Base-by-base conservation (phyloP, 805 yeast genomes). In the Monosporozyma aquatica region DNA sequence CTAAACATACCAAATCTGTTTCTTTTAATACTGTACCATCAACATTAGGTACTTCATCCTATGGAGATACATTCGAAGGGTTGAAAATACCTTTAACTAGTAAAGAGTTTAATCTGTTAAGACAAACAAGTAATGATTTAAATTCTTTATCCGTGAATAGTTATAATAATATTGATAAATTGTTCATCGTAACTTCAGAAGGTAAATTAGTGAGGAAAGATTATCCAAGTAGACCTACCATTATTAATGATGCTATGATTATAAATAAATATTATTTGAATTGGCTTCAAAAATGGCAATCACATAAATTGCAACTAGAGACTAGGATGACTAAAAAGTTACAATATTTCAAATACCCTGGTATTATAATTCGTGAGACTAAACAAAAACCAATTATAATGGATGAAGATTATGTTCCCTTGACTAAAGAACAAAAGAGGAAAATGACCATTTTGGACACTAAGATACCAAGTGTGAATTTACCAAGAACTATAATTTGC, bases 401-500 rank as follows among this genome's bases (percentile, higher is more conserved):
- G 35, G 27, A 32, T 23, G 42, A 39, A 21, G 42, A 39, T 25
- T 39, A 46, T 17, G 40, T 47, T 17, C 55, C 52, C 15, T 30
- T 47, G 32, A 41, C 50, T 24, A 48, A 52, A 44, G 51, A 51
- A 20, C 44, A 45, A 35, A 45, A 47, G 42, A 42, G 51, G 41
- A 49, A 40, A 40, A 45, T 43, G n/a, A 44, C 34, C 26, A 42
- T 50, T n/a, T 33, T 52, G 14, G 43, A 45, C 21, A 42, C 48
- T 15, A 50, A 42, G 35, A 47, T 50, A 6, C 55, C 54, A 25
- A 46, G 42, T 18, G 51, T 50, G 2, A 51, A 58, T 18, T 45
- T 50, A 6, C 59, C 60, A 25, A 65, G 89, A 51, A 71, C 71
- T 2, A 66, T 82, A 5, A 54, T 82, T 55, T 77, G 80, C 24